Percentiles rank a stretch among this genome's conserved stretches.
Conservation (phyloP, 1,284 basidiomycete genomes). For the Heterobasidion irregulare region DNA sequence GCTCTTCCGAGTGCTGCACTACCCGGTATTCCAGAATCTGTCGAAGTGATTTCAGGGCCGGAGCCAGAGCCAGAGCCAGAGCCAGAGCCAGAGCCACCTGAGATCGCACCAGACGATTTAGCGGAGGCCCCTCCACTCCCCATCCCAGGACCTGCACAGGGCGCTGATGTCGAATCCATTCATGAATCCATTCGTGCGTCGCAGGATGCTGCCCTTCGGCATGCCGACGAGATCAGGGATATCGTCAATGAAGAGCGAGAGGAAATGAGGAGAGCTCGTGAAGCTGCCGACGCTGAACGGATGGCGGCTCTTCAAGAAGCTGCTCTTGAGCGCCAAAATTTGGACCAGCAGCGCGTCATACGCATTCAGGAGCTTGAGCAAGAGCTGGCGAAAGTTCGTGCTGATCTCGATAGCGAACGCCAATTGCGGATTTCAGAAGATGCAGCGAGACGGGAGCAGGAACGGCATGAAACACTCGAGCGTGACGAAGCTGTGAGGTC, state of each 20-base stretch:
- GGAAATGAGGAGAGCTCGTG: slow-evolving; percentile 43
- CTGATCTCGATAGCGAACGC: slow-evolving; percentile 47
- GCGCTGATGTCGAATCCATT: slow-evolving; percentile 17
- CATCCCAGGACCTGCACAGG: not conserved
- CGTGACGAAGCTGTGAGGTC: slow-evolving; percentile 47
- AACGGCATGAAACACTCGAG: slow-evolving; percentile 44
- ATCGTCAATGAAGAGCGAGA: slow-evolving; percentile 53
- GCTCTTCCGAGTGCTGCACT: slow-evolving; percentile 5
- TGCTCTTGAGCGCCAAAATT: slow-evolving; percentile 14
- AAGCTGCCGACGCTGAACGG: slow-evolving; percentile 42
- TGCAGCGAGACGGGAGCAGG: slow-evolving; percentile 49
- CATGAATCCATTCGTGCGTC: slow-evolving; percentile 28
- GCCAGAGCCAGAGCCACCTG: not conserved
- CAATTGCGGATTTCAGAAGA: slow-evolving; percentile 49
- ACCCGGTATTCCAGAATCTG: slow-evolving; percentile 1
- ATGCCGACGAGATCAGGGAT: slow-evolving; percentile 48
- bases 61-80: no score
- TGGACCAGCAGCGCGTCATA: slow-evolving; percentile 42
- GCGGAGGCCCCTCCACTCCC: not conserved
- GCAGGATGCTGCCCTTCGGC: slow-evolving; percentile 42
- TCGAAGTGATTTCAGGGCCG: not conserved
- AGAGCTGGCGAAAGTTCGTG: slow-evolving; percentile 47
- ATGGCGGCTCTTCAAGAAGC: slow-evolving; percentile 23
- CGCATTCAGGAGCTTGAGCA: slow-evolving; percentile 53
- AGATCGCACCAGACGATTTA: not conserved